Conservation (phyloP, 2,329 filamentous ascomycete genomes). For the Alternaria triticina region DNA sequence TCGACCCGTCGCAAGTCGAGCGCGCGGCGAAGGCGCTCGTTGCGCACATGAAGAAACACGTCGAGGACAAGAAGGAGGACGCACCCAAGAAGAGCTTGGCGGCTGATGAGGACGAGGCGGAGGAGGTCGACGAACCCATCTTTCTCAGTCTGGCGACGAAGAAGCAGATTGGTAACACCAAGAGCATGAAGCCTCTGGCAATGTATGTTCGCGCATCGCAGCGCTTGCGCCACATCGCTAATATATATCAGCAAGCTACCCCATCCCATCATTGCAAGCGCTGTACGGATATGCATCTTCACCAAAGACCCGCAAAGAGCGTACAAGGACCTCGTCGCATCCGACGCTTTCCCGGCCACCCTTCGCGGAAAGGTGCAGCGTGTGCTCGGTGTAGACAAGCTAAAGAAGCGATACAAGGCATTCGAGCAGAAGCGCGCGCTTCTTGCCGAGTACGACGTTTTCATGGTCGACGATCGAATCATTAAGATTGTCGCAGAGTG, state of each 20-base stretch:
- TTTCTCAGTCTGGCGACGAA: conserved; percentile 70
- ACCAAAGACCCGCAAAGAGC: conserved; percentile 81
- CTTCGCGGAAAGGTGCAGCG: conserved; percentile 57
- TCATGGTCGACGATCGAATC: conserved; percentile 90
- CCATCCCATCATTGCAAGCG: conserved; percentile 72
- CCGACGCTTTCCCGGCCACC: conserved; percentile 63
- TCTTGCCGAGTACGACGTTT: conserved; percentile 85
- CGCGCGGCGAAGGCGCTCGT: conserved; percentile 67
- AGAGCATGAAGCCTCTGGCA: conserved; percentile 81
- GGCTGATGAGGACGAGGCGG: conserved; percentile 53
- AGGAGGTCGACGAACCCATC: conserved; percentile 60
- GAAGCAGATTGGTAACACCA: conserved; percentile 73
- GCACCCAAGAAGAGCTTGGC: conserved; percentile 62
- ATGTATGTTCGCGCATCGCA: conserved; percentile 55
- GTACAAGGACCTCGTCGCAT: conserved; percentile 87
- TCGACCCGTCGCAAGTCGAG: conserved; percentile 59
- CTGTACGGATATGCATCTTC: conserved; percentile 81
- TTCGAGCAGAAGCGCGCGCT: conserved; percentile 85
- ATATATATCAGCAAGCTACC: conserved; percentile 62
- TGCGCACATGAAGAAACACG: conserved; percentile 61
- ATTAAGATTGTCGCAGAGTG: conserved; percentile 72
- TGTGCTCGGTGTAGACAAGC: conserved; percentile 81
- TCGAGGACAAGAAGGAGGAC: conserved; percentile 54
- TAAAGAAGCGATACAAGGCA: conserved; percentile 87
- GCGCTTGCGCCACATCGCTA: conserved; percentile 10